Percentiles rank a stretch among this genome's conserved stretches.
phyloP scores from a whole-genome alignment of 805 yeast species.

The Wickerhamomyces queroliae region DNA sequence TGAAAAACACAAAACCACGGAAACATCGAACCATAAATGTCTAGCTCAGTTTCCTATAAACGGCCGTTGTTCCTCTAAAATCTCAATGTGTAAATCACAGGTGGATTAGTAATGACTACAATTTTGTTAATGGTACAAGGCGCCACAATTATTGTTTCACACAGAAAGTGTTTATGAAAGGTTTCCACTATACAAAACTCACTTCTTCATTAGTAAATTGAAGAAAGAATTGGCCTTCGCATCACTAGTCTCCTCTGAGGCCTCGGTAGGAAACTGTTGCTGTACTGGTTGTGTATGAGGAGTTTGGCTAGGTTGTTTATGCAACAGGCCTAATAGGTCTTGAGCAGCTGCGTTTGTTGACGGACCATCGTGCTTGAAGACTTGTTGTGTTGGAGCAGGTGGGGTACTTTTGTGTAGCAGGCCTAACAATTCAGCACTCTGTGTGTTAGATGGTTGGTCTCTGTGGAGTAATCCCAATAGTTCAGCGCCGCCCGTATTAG shows the following conservation, averaged over 20 bases:
- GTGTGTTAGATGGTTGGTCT: background rate
- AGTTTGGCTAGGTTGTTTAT: conserved; percentile 3
- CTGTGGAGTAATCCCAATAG: conserved; percentile 21
- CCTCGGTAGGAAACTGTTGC: background rate
- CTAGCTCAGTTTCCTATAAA: too few relatives aligned
- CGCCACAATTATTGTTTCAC: too few relatives aligned
- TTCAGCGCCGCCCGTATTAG: conserved; percentile 13
- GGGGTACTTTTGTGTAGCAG: conserved; percentile 3
- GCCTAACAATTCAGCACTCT: background rate
- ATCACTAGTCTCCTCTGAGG: background rate
- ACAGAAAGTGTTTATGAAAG: too few relatives aligned
- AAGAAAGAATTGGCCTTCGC: background rate
- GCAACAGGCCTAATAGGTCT: conserved; percentile 14
- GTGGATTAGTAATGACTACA: too few relatives aligned
- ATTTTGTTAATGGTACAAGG: too few relatives aligned
- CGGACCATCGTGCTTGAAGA: conserved; percentile 2
- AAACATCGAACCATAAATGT: too few relatives aligned
- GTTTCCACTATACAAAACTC: too few relatives aligned
- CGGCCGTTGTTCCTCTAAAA: too few relatives aligned
- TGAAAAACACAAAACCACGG: too few relatives aligned
- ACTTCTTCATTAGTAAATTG: background rate
- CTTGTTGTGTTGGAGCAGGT: conserved; percentile 2
- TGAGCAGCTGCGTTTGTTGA: conserved; percentile 13
- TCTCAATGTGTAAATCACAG: too few relatives aligned
- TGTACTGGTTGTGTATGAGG: background rate